Percentiles rank a stretch among this genome's conserved stretches.
phyloP scores from a whole-genome alignment of 2,329 filamentous ascomycete genomes.

The Ophiocordyceps sinensis region DNA sequence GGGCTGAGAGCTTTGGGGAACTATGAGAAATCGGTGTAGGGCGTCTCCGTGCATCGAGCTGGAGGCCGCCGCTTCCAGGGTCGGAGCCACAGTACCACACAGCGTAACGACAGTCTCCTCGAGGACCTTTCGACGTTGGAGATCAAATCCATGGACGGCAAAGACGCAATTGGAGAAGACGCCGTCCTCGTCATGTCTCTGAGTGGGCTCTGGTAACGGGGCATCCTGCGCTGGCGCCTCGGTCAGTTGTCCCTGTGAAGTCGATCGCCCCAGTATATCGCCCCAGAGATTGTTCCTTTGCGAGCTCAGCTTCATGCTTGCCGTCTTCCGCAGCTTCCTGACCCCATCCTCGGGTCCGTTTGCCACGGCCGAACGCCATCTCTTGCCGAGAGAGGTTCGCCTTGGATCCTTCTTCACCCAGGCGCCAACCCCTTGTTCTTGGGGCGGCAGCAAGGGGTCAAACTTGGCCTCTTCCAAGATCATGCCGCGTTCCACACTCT shows the following conservation, averaged over 20 bases:
- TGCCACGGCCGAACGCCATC: slow-evolving; percentile 34
- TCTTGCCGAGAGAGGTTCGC: slow-evolving; percentile 40
- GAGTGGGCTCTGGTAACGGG: background rate
- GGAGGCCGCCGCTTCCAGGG: slow-evolving; percentile 25
- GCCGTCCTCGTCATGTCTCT: slow-evolving; percentile 12
- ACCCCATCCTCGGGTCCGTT: slow-evolving; percentile 40
- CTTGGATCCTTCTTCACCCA: slow-evolving; percentile 43
- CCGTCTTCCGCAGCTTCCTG: slow-evolving; percentile 74
- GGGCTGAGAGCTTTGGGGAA: slow-evolving; percentile 36
- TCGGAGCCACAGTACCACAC: slow-evolving; percentile 27
- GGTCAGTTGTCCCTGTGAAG: slow-evolving; percentile 12
- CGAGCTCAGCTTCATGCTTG: slow-evolving; percentile 67
- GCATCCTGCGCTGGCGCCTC: background rate
- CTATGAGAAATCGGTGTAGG: slow-evolving; percentile 33
- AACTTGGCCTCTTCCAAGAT: slow-evolving; percentile 78
- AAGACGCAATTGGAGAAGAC: slow-evolving; percentile 44
- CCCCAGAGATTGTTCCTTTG: slow-evolving; percentile 83
- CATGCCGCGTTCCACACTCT: slow-evolving; percentile 77
- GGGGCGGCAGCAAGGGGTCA: slow-evolving; percentile 53
- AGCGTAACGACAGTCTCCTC: slow-evolving; percentile 32
- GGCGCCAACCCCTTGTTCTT: slow-evolving; percentile 63
- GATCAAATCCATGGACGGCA: slow-evolving; percentile 44
- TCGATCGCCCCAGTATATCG: slow-evolving; percentile 53
- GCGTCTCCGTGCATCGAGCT: slow-evolving; percentile 13
- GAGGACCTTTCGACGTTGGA: slow-evolving; percentile 33